Conservation (phyloP, 139 green algal genomes). For the Haematococcus sp. region DNA sequence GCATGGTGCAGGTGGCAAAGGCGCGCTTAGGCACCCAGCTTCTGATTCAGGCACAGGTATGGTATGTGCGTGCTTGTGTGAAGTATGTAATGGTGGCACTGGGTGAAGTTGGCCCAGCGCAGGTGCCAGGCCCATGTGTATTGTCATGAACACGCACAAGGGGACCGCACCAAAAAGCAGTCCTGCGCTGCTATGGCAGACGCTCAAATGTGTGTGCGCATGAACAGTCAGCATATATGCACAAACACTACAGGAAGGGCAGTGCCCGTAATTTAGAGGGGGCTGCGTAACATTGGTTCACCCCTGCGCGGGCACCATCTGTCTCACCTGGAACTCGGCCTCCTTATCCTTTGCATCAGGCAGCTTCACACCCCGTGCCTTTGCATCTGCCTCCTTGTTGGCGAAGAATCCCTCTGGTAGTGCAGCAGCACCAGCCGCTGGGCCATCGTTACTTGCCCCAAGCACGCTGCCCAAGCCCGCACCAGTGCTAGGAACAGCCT, state of each 20-base stretch:
- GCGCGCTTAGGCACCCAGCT: background rate
- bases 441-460: background rate
- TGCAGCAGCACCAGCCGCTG: background rate
- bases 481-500: background rate
- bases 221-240: too few relatives aligned
- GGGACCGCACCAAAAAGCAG: background rate
- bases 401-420: slow-evolving; percentile 49
- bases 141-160: background rate
- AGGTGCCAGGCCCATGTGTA: too few relatives aligned
- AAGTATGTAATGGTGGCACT: too few relatives aligned
- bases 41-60: background rate
- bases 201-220: too few relatives aligned
- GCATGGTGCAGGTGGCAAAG: slow-evolving; percentile 9
- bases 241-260: too few relatives aligned
- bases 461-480: background rate
- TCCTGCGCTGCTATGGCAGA: background rate
- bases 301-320: background rate
- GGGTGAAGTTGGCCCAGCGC: too few relatives aligned
- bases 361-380: slow-evolving; percentile 45
- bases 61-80: slow-evolving; percentile 10
- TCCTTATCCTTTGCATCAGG: slow-evolving; percentile 35
- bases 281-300: too few relatives aligned
- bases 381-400: slow-evolving; percentile 54
- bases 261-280: too few relatives aligned
- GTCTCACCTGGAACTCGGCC: slow-evolving; percentile 36